Percentiles rank a stretch among this genome's conserved stretches.
phyloP scores from a whole-genome alignment of 192 early-diverging fungal genomes.

The Gonapodya sp. region DNA sequence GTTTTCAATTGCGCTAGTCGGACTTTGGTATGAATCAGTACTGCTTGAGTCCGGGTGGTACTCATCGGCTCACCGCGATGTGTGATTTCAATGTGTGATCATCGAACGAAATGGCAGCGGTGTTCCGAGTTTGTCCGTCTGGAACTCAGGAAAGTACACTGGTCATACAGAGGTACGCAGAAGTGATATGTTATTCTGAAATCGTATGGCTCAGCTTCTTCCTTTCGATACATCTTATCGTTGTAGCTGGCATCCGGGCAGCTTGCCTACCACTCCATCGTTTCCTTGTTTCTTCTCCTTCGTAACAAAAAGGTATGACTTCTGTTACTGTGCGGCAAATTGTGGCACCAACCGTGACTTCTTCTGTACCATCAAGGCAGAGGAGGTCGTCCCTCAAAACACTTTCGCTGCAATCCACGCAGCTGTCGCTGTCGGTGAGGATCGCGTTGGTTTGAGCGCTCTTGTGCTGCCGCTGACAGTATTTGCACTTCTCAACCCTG shows the following conservation, averaged over 20 bases:
- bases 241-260: neutral
- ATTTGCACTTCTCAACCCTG: neutral
- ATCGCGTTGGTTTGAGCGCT: neutral
- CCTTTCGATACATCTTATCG: neutral
- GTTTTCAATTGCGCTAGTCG: neutral
- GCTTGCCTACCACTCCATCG: neutral
- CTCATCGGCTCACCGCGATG: neutral
- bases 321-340: neutral
- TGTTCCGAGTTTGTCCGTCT: conserved; percentile 1
- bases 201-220: neutral
- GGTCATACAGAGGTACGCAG: neutral
- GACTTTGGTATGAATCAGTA: conserved; percentile 2
- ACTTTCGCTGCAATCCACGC: neutral
- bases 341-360: neutral
- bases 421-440: neutral
- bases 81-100: no score
- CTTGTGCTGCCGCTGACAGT: neutral
- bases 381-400: neutral
- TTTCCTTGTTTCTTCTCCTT: neutral
- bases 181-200: neutral
- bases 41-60: neutral
- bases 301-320: conserved; percentile 2
- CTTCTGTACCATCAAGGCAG: neutral
- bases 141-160: neutral
- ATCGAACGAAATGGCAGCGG: neutral